Percentiles rank a stretch among this genome's conserved stretches.
Evolutionary conservation across 129 eudicot genomes (phyloP).

Genomic region (Heracleum sosnowskyi): DNA sequence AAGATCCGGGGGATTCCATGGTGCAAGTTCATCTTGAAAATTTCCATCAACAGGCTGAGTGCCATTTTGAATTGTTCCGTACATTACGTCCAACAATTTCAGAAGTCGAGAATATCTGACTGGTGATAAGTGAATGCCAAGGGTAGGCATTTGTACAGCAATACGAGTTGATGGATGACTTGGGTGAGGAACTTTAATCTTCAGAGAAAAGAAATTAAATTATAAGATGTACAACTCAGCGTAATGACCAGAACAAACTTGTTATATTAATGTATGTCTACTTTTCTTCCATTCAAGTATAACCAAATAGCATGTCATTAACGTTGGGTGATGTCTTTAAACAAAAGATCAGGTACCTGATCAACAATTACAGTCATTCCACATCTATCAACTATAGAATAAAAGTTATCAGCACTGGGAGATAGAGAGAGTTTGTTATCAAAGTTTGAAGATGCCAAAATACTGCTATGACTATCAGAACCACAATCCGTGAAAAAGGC

Average conservation of each 20-base stretch:
- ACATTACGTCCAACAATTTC: slow-evolving; percentile 61
- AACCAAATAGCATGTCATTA: background rate
- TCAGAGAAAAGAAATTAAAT: slow-evolving; percentile 17
- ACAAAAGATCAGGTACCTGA: slow-evolving; percentile 46
- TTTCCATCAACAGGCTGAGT: slow-evolving; percentile 43
- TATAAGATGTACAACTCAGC: slow-evolving; percentile 6
- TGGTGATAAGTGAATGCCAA: slow-evolving; percentile 85
- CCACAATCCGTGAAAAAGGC: slow-evolving; percentile 69
- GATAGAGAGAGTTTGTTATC: slow-evolving; percentile 31
- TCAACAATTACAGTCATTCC: slow-evolving; percentile 85
- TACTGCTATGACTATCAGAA: slow-evolving; percentile 32
- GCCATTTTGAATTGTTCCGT: slow-evolving; percentile 53
- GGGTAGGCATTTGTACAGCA: slow-evolving; percentile 81
- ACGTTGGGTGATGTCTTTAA: background rate
- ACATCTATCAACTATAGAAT: slow-evolving; percentile 85
- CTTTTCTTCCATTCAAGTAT: background rate
- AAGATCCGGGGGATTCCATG: slow-evolving; percentile 89
- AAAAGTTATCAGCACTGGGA: slow-evolving; percentile 38
- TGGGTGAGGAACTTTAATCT: slow-evolving; percentile 89
- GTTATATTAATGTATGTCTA: background rate
- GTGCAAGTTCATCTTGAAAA: slow-evolving; percentile 48
- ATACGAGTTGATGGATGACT: slow-evolving; percentile 81
- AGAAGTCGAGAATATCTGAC: slow-evolving; percentile 60
- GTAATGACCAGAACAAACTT: slow-evolving; percentile 1
- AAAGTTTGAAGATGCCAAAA: slow-evolving; percentile 25